Evolutionary conservation across 805 yeast species (phyloP).

Genomic region (Cyberlindnera samutprakarnensis): DNA sequence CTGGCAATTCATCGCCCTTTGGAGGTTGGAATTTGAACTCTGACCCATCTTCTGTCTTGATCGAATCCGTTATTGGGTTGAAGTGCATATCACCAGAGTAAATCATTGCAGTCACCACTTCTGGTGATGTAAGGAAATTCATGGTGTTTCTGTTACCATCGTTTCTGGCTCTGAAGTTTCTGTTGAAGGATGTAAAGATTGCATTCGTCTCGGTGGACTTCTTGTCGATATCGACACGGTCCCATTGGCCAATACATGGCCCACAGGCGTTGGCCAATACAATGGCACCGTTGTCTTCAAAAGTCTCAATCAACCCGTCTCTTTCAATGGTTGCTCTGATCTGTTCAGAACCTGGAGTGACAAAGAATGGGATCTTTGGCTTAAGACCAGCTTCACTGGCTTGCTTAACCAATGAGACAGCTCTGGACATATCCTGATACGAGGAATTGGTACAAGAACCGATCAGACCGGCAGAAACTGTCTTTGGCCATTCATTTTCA

Average conservation of each 20-base stretch:
- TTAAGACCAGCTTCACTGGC: conserved; percentile 82
- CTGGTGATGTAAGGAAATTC: conserved; percentile 98
- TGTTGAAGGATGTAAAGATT: conserved; percentile 93
- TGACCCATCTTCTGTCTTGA: conserved; percentile 61
- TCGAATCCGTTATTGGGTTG: conserved; percentile 86
- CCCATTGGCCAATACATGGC: conserved; percentile 99
- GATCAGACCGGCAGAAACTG: conserved; percentile 86
- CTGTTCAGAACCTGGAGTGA: conserved; percentile 98
- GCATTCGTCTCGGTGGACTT: conserved; percentile 67
- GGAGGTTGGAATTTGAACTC: conserved; percentile 76
- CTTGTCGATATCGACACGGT: conserved; percentile 72
- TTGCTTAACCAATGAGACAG: conserved; percentile 81
- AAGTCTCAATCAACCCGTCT: conserved; percentile 80
- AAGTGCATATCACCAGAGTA: conserved; percentile 89
- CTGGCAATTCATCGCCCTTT: conserved; percentile 78
- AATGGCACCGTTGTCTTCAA: conserved; percentile 81
- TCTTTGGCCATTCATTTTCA: conserved; percentile 78
- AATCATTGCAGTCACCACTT: conserved; percentile 93
- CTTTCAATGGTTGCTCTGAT: conserved; percentile 95
- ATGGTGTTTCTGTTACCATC: conserved; percentile 97
- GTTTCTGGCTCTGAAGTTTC: conserved; percentile 96
- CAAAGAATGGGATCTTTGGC: conserved; percentile 87
- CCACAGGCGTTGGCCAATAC: conserved; percentile 98
- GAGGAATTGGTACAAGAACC: conserved; percentile 99
- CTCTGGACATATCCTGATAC: conserved; percentile 97